Conservation (phyloP, 495 filamentous ascomycete genomes). For the Penicillium chermesinum region DNA sequence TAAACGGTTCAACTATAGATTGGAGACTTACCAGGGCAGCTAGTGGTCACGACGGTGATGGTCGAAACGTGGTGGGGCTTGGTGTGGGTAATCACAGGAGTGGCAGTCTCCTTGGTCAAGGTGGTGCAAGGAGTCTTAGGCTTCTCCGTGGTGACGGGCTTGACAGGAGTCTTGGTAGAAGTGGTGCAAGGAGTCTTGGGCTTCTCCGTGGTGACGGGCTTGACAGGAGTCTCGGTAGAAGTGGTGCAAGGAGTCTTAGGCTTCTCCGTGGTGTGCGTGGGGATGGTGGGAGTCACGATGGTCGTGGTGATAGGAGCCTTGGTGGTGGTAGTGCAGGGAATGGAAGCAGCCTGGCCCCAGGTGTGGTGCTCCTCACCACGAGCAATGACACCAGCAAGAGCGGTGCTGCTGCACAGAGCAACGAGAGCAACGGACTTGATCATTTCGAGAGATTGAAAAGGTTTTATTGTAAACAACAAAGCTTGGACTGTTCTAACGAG, state of each 20-base stretch:
- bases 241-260: constrained; percentile 1
- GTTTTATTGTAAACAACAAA: constrained; percentile 11
- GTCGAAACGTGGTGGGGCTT: constrained; percentile 13
- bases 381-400: constrained; percentile 37
- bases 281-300: constrained; percentile 1
- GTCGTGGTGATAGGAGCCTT: constrained; percentile 3
- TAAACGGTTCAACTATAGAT: no score
- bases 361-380: constrained; percentile 18
- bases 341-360: constrained; percentile 7
- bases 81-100: constrained; percentile 16
- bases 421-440: constrained; percentile 38
- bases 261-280: background rate
- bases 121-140: constrained; percentile 1
- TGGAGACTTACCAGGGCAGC: constrained; percentile 30
- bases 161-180: background rate
- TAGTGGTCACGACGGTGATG: constrained; percentile 33
- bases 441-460: constrained; percentile 33
- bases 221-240: background rate
- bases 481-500: constrained; percentile 32
- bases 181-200: background rate
- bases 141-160: background rate
- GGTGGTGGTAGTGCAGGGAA: constrained; percentile 17
- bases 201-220: background rate
- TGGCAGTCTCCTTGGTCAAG: background rate
- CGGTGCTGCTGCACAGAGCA: constrained; percentile 34